Conservation (phyloP, 139 green algal genomes). For the Asterochloris sp. region DNA sequence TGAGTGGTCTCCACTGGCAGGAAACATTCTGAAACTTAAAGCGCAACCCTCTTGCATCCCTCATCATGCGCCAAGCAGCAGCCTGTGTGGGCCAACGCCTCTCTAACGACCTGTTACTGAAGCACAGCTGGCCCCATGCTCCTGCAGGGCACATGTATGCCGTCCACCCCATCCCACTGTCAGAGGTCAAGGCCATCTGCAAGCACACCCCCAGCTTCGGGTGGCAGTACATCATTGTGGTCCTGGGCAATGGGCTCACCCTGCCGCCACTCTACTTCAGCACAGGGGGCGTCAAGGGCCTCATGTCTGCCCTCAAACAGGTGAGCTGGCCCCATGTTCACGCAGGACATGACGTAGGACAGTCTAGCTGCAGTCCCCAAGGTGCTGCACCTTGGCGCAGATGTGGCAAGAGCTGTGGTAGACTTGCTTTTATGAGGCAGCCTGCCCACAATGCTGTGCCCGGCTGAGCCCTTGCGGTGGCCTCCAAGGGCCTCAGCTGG, state of each 20-base stretch:
- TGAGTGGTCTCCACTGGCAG: too few species aligned
- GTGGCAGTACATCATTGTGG: slow-evolving; percentile 63
- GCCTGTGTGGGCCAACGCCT: too few species aligned
- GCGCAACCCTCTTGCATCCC: too few species aligned
- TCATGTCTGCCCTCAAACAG: slow-evolving; percentile 62
- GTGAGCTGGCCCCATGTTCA: slow-evolving; percentile 23
- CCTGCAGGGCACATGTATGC: slow-evolving; percentile 45
- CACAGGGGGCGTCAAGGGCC: slow-evolving; percentile 54
- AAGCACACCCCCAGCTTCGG: slow-evolving; percentile 66
- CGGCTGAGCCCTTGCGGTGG: not conserved
- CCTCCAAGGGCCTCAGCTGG: not conserved
- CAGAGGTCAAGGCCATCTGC: slow-evolving; percentile 73
- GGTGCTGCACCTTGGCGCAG: too few species aligned
- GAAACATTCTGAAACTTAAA: too few species aligned
- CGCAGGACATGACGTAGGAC: not conserved
- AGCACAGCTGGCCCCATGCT: too few species aligned
- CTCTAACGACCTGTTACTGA: too few species aligned
- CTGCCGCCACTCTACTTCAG: slow-evolving; percentile 79
- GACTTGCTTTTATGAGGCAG: not conserved
- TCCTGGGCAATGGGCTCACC: slow-evolving; percentile 69
- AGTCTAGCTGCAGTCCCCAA: too few species aligned
- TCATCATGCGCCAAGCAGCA: too few species aligned
- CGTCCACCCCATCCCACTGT: slow-evolving; percentile 72
- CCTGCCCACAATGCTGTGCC: not conserved
- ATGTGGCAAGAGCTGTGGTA: not conserved